phyloP scores from a whole-genome alignment of 2,329 filamentous ascomycete species.

The Escovopsis sp. region DNA sequence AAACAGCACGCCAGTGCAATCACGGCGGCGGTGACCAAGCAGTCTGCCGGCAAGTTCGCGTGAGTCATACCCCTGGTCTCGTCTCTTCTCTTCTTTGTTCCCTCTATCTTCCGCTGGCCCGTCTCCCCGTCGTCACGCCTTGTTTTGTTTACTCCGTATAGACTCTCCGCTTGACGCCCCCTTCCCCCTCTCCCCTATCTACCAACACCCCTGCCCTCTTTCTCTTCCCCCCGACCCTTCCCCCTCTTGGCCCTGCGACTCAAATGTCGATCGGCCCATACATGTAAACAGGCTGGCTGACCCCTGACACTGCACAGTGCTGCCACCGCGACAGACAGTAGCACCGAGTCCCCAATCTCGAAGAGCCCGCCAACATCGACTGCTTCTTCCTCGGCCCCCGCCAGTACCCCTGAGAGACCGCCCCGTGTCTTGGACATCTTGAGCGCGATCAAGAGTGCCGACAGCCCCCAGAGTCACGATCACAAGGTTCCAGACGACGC shows the following conservation, averaged over 20 bases:
- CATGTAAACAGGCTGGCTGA: slow-evolving; percentile 10
- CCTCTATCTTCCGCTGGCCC: not conserved
- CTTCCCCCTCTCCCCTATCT: too few relatives aligned
- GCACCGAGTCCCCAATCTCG: slow-evolving; percentile 15
- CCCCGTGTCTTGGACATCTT: too few relatives aligned
- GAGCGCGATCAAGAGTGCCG: too few relatives aligned
- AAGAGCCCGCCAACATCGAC: slow-evolving; percentile 24
- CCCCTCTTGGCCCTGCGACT: not conserved
- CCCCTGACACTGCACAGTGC: slow-evolving; percentile 9
- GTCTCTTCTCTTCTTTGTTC: slow-evolving; percentile 1
- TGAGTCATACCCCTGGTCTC: slow-evolving; percentile 21
- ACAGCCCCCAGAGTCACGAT: too few relatives aligned
- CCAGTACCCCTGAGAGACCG: slow-evolving; percentile 26
- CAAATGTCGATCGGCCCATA: not conserved
- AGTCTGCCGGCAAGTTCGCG: slow-evolving; percentile 36
- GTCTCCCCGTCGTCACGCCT: slow-evolving; percentile 8
- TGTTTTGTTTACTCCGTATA: slow-evolving; percentile 14
- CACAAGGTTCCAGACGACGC: too few relatives aligned
- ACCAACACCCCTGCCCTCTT: too few relatives aligned
- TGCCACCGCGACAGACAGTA: slow-evolving; percentile 14
- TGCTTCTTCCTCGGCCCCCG: slow-evolving; percentile 25
- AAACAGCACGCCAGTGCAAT: slow-evolving; percentile 38
- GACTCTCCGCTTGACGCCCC: too few relatives aligned
- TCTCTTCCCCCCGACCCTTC: slow-evolving; percentile 1
- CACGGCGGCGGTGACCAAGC: slow-evolving; percentile 36